These are phyloP conservation scores for Halteria grandinella DNA, from an alignment of 73 alveolate species.

Conservation along the genomic window DNA sequence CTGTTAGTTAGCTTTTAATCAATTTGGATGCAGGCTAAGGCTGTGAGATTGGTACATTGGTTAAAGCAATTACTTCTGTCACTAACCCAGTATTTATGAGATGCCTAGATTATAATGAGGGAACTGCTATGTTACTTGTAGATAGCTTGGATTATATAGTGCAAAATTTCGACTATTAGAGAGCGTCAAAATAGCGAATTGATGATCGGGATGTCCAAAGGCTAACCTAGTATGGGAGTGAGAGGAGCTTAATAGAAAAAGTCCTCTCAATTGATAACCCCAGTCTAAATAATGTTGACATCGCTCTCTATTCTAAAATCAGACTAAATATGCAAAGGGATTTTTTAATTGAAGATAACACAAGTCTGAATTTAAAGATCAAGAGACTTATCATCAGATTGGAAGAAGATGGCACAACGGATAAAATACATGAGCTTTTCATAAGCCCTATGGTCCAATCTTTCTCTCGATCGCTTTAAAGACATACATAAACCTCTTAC, in stretches of 20 bases:
- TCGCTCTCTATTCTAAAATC: conserved; percentile 30
- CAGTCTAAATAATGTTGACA: conserved; percentile 30
- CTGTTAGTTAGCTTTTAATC: conserved; percentile 1
- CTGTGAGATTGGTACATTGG: not conserved
- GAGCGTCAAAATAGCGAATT: conserved; percentile 3
- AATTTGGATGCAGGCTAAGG: not conserved
- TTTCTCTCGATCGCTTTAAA: conserved; percentile 11
- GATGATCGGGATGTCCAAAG: conserved; percentile 1
- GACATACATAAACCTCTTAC: conserved; percentile 10
- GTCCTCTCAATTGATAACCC: conserved; percentile 3
- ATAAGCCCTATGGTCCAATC: not conserved
- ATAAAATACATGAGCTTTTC: too few relatives aligned
- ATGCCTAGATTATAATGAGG: conserved; percentile 16
- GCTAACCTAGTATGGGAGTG: conserved; percentile 11
- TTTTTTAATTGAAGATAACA: conserved; percentile 30
- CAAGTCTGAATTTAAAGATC: conserved; percentile 24
- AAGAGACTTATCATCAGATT: conserved; percentile 36
- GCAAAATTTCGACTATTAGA: conserved; percentile 2
- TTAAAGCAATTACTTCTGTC: conserved; percentile 3
- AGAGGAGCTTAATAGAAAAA: conserved; percentile 2
- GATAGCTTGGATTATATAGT: conserved; percentile 3
- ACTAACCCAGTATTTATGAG: not conserved
- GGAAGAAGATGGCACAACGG: too few relatives aligned
- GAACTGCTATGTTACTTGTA: not conserved
- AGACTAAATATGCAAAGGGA: conserved; percentile 13